These are phyloP conservation scores for Hypoxylon cercidicola DNA, from an alignment of 495 filamentous ascomycete species.

Conservation along the genomic window DNA sequence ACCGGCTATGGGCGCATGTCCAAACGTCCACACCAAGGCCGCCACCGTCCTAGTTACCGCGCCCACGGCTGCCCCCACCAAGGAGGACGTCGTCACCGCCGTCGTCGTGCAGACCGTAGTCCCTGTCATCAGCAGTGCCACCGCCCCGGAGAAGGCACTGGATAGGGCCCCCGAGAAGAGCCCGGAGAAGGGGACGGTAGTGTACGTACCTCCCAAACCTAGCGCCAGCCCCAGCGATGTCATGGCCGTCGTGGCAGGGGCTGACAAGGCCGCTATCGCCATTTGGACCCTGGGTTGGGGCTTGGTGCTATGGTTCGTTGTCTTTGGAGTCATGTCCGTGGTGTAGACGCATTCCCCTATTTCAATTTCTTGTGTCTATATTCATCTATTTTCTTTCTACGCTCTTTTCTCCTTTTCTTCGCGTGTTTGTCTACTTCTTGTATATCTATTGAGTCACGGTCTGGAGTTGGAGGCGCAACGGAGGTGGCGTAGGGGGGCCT, in stretches of 20 bases:
- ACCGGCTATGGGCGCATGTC: slow-evolving; percentile 31
- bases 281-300: slow-evolving; percentile 15
- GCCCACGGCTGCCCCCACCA: slow-evolving; percentile 19
- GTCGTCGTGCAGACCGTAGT: slow-evolving; percentile 40
- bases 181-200: slow-evolving; percentile 10
- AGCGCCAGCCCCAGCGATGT: not conserved
- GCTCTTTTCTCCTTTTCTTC: not conserved
- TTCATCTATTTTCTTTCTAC: not conserved
- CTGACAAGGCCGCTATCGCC: not conserved
- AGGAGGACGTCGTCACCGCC: slow-evolving; percentile 20
- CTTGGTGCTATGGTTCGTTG: slow-evolving; percentile 25
- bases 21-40: not conserved
- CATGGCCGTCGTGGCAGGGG: not conserved
- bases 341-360: slow-evolving; percentile 6
- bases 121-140: slow-evolving; percentile 13
- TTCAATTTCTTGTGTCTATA: not conserved
- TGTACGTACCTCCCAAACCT: not conserved
- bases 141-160: not conserved
- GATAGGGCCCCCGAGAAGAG: too few relatives aligned
- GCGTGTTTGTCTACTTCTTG: not conserved
- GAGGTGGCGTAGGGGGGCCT: not conserved
- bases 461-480: not conserved
- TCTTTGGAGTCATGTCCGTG: slow-evolving; percentile 28
- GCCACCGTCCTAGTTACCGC: slow-evolving; percentile 36
- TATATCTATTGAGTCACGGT: slow-evolving; percentile 1